These are phyloP conservation scores for Closterium sp. DNA, from an alignment of 139 green algal species.

Conservation along the genomic window DNA sequence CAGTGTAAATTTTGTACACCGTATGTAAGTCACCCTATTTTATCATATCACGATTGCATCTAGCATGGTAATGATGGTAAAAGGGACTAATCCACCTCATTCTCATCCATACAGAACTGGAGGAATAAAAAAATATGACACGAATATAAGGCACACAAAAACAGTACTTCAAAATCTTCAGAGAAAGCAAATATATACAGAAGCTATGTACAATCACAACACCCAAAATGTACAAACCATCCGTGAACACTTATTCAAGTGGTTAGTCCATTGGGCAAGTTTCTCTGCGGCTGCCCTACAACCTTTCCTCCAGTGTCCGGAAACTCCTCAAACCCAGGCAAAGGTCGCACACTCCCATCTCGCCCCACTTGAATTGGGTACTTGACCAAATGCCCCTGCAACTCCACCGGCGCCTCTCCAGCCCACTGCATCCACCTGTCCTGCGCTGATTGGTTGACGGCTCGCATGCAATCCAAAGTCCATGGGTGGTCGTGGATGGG, in stretches of 20 bases:
- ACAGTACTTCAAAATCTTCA: too few species aligned
- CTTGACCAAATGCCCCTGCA: constrained; percentile 54
- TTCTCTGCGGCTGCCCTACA: constrained; percentile 8
- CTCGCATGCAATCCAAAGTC: constrained; percentile 33
- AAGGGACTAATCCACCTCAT: too few species aligned
- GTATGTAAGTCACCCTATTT: too few species aligned
- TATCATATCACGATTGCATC: too few species aligned
- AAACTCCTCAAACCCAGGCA: constrained; percentile 46
- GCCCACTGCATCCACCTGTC: constrained; percentile 40
- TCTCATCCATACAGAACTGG: too few species aligned
- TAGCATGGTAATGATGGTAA: too few species aligned
- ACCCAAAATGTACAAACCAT: not conserved
- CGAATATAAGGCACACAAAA: too few species aligned
- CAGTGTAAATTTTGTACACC: too few species aligned
- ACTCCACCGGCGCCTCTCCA: constrained; percentile 22
- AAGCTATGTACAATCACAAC: too few species aligned
- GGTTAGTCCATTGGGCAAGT: constrained; percentile 13
- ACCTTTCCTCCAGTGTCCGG: constrained; percentile 33
- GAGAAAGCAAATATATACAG: too few species aligned
- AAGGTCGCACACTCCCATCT: constrained; percentile 28
- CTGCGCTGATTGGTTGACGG: constrained; percentile 22
- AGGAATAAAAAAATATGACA: too few species aligned
- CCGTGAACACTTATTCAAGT: not conserved
- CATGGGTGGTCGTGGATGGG: not conserved
- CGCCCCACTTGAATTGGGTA: constrained; percentile 57